These are phyloP conservation scores for Acrocalymma vagum DNA, from an alignment of 2,329 filamentous ascomycete genomes.

Conservation along the genomic window DNA sequence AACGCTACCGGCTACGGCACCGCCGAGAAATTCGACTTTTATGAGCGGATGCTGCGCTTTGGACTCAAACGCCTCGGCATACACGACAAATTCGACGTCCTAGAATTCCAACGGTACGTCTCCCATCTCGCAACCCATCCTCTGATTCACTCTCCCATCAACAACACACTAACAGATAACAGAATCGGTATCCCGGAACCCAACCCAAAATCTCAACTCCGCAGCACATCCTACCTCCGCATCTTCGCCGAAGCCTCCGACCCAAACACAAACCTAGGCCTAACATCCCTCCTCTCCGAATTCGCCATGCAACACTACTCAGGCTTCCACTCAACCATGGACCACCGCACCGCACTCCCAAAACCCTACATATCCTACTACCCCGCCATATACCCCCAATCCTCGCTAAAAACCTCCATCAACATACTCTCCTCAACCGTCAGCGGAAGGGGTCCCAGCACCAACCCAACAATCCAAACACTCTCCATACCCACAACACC, in stretches of 20 bases:
- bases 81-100: conserved; percentile 54
- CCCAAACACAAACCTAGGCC: conserved; percentile 26
- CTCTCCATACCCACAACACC: conserved; percentile 21
- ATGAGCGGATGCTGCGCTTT: conserved; percentile 57
- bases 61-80: conserved; percentile 51
- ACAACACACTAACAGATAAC: no score
- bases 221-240: conserved; percentile 42
- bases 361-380: conserved; percentile 43
- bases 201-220: conserved; percentile 36
- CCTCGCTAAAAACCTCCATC: conserved; percentile 34
- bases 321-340: conserved; percentile 38
- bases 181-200: conserved; percentile 34
- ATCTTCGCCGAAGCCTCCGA: conserved; percentile 40
- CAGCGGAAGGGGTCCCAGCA: no score
- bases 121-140: no score
- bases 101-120: conserved; percentile 64
- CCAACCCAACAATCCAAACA: not conserved
- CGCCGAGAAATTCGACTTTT: conserved; percentile 58
- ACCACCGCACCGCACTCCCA: conserved; percentile 39
- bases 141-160: no score
- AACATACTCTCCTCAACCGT: conserved; percentile 42
- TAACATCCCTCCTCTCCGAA: conserved; percentile 29
- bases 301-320: conserved; percentile 43
- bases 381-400: conserved; percentile 37
- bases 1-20: conserved; percentile 55